Conservation (phyloP, 108 stramenopile genomes). For the Skeletonema potamos region DNA sequence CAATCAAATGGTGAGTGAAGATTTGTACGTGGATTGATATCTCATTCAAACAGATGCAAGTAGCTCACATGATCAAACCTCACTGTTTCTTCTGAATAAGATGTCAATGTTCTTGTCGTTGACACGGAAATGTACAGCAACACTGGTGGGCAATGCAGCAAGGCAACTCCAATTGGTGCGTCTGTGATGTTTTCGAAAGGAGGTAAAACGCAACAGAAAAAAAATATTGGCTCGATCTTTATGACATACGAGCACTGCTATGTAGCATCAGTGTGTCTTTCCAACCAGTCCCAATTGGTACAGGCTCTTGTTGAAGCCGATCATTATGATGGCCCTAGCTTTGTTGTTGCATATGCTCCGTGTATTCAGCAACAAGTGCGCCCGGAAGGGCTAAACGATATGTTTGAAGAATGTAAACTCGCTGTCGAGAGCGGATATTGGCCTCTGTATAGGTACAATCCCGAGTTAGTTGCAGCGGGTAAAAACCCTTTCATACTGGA, state of each 20-base stretch:
- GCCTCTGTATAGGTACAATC: constrained; percentile 63
- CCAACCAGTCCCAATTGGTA: constrained; percentile 59
- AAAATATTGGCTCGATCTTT: constrained; percentile 64
- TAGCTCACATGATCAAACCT: background rate
- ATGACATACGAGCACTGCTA: constrained; percentile 77
- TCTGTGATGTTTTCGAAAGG: constrained; percentile 58
- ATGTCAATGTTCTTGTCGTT: constrained; percentile 66
- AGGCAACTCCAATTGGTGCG: constrained; percentile 64
- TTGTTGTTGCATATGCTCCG: constrained; percentile 61
- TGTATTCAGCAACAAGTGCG: constrained; percentile 63
- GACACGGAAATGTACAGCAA: constrained; percentile 70
- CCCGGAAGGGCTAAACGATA: constrained; percentile 57
- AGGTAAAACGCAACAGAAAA: constrained; percentile 61
- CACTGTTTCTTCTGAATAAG: constrained; percentile 10
- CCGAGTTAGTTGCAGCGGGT: constrained; percentile 37
- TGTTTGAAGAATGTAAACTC: constrained; percentile 57
- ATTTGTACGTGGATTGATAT: background rate
- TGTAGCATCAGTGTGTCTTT: constrained; percentile 58
- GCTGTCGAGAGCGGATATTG: constrained; percentile 63
- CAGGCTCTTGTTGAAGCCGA: constrained; percentile 67
- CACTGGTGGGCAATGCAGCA: constrained; percentile 59
- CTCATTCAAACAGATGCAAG: background rate
- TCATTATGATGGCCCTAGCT: constrained; percentile 56
- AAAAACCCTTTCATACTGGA: constrained; percentile 66
- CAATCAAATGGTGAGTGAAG: constrained; percentile 24